These are phyloP conservation scores for Brasenia schreberi DNA, from an alignment of 164 flowering plant genomes.

Conservation along the genomic window DNA sequence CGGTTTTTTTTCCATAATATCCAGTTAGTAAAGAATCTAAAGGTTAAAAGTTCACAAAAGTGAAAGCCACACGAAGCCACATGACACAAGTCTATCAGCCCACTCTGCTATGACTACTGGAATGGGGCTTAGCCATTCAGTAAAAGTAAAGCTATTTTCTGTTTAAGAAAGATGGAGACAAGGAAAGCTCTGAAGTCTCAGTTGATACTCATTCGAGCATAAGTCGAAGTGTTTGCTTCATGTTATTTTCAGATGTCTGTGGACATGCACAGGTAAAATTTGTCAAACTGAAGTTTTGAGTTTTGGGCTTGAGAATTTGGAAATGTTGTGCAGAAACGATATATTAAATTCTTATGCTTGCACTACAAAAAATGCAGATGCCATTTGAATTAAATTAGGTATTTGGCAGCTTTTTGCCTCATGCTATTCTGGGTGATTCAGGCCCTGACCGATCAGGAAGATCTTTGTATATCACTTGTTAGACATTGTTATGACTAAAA, in stretches of 20 bases:
- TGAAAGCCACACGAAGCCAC: constrained; percentile 39
- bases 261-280: constrained; percentile 53
- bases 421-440: no score
- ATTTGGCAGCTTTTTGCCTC: not conserved
- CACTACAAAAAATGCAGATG: not conserved
- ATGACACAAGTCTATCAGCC: constrained; percentile 38
- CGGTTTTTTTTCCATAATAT: constrained; percentile 37
- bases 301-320: constrained; percentile 12
- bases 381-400: not conserved
- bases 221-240: constrained; percentile 34
- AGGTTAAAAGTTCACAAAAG: constrained; percentile 70
- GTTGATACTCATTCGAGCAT: constrained; percentile 52
- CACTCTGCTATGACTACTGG: constrained; percentile 29
- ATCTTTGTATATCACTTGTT: not conserved
- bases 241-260: constrained; percentile 33
- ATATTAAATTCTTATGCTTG: constrained; percentile 1
- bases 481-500: not conserved
- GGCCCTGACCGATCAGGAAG: not conserved
- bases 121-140: constrained; percentile 5
- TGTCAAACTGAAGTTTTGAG: constrained; percentile 9
- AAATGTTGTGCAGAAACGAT: constrained; percentile 8
- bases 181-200: constrained; percentile 41
- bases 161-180: constrained; percentile 44
- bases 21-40: constrained; percentile 74
- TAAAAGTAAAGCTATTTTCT: constrained; percentile 33